Percentiles rank a stretch among this genome's conserved stretches.
These are phyloP conservation scores for Setomelanomma holmii DNA, from an alignment of 2,329 filamentous ascomycete species.

Conservation along the genomic window DNA sequence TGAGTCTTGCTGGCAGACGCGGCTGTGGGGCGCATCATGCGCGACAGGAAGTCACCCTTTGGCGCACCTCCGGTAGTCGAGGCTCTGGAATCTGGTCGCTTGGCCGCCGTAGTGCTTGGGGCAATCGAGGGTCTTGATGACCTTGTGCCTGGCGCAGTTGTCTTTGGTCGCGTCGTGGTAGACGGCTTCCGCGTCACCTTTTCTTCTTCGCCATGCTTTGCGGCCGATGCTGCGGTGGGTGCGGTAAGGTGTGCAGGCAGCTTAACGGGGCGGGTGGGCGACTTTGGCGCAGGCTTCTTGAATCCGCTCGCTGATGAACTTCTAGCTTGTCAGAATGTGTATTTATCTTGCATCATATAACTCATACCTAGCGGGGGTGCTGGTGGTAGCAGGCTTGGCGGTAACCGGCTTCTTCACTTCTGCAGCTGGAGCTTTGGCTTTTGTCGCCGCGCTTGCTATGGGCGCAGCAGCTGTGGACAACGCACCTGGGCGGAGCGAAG, in stretches of 20 bases:
- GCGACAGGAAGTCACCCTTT: constrained; percentile 76
- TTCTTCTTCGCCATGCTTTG: constrained; percentile 58
- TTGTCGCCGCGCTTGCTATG: constrained; percentile 28
- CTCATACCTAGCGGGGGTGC: constrained; percentile 23
- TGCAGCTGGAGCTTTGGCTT: constrained; percentile 15
- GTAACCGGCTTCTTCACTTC: constrained; percentile 35
- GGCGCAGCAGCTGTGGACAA: constrained; percentile 27
- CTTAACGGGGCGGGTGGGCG: constrained; percentile 72
- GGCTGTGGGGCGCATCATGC: constrained; percentile 81
- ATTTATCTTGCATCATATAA: background rate
- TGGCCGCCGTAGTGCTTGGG: constrained; percentile 43
- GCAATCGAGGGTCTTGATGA: constrained; percentile 48
- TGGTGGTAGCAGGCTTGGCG: constrained; percentile 23
- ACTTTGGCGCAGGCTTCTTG: constrained; percentile 57
- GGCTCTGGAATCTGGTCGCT: constrained; percentile 59
- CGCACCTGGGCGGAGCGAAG: constrained; percentile 33
- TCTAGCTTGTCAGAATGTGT: constrained; percentile 9
- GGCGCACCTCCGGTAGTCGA: constrained; percentile 63
- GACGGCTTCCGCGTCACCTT: constrained; percentile 51
- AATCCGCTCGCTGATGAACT: constrained; percentile 39
- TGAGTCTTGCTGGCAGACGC: constrained; percentile 71
- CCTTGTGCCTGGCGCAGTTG: constrained; percentile 32
- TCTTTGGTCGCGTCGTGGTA: constrained; percentile 45
- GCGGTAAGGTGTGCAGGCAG: constrained; percentile 72
- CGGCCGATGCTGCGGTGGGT: constrained; percentile 73